A percentile compares a stretch with the other conserved stretches of the same genome.
These are phyloP conservation scores for Geotrichum fermentans DNA, from an alignment of 1,139 yeast species.

Conservation along the genomic window DNA sequence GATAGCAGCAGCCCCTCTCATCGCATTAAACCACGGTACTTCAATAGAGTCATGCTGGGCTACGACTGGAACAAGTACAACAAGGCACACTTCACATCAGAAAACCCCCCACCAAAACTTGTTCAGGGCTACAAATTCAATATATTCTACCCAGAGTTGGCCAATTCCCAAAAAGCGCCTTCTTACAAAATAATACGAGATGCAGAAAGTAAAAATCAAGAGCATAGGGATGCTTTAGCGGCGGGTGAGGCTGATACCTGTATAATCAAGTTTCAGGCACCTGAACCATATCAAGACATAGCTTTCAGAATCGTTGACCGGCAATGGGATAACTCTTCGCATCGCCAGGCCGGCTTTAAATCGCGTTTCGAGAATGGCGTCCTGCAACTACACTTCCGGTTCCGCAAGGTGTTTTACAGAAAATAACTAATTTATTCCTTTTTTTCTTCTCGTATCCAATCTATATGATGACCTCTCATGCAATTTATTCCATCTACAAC, in stretches of 20 bases:
- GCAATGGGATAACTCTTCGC: slow-evolving; percentile 39
- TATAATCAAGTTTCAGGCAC: slow-evolving; percentile 35
- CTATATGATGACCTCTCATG: slow-evolving; percentile 5
- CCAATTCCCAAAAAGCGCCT: slow-evolving; percentile 32
- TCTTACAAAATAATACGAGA: slow-evolving; percentile 33
- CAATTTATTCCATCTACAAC: slow-evolving; percentile 23
- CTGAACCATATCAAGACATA: slow-evolving; percentile 37
- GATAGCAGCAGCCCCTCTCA: slow-evolving; percentile 25
- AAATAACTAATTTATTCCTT: slow-evolving; percentile 21
- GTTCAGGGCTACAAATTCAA: slow-evolving; percentile 41
- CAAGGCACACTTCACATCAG: slow-evolving; percentile 35
- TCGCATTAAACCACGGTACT: slow-evolving; percentile 33
- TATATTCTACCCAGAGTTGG: slow-evolving; percentile 37
- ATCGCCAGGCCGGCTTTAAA: slow-evolving; percentile 32
- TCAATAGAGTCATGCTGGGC: slow-evolving; percentile 36
- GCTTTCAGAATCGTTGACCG: slow-evolving; percentile 38
- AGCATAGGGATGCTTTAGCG: slow-evolving; percentile 19
- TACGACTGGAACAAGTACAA: slow-evolving; percentile 40
- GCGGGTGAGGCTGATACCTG: slow-evolving; percentile 31
- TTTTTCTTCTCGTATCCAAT: not conserved
- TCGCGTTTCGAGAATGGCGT: slow-evolving; percentile 38
- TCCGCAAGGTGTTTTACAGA: slow-evolving; percentile 34
- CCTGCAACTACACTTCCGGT: slow-evolving; percentile 37
- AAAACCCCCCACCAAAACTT: slow-evolving; percentile 40
- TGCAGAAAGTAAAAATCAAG: slow-evolving; percentile 17